A percentile compares a stretch with the other conserved stretches of the same genome.
Conservation (phyloP, 2,329 filamentous ascomycete species). For the Alternaria rosae region DNA sequence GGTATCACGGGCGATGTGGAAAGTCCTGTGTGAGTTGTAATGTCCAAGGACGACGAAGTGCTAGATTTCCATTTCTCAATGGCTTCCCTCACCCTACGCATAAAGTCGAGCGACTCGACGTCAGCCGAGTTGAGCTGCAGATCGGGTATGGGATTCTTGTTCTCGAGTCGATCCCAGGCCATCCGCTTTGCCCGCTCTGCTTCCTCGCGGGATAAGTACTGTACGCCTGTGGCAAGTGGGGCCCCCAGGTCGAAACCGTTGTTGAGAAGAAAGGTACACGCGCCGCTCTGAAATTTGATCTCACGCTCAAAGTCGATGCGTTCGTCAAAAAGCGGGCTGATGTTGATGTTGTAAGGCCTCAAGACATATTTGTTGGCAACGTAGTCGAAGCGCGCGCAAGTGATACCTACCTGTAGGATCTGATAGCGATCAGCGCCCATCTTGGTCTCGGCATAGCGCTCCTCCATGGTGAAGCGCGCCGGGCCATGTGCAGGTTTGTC, state of each 20-base stretch:
- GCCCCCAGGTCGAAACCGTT: constrained; percentile 66
- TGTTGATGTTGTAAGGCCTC: constrained; percentile 70
- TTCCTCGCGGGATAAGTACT: constrained; percentile 69
- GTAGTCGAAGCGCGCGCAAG: constrained; percentile 67
- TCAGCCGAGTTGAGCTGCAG: constrained; percentile 63
- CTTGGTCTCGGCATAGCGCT: constrained; percentile 68
- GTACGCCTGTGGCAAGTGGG: constrained; percentile 64
- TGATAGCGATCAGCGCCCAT: constrained; percentile 68
- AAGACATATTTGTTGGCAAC: constrained; percentile 59
- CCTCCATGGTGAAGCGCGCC: constrained; percentile 62
- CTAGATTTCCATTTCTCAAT: constrained; percentile 57
- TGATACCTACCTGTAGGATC: constrained; percentile 72
- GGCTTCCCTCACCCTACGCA: constrained; percentile 55
- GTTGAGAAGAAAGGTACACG: constrained; percentile 66
- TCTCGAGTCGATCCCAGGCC: constrained; percentile 53
- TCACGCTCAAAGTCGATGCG: constrained; percentile 66
- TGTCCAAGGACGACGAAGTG: constrained; percentile 26
- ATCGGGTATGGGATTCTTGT: constrained; percentile 46
- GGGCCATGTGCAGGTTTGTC: constrained; percentile 38
- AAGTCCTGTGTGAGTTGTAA: constrained; percentile 42
- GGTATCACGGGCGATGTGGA: constrained; percentile 18
- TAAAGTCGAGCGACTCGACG: constrained; percentile 60
- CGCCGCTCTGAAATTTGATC: constrained; percentile 65
- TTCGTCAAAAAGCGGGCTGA: constrained; percentile 64
- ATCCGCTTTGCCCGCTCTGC: constrained; percentile 57